These are phyloP conservation scores for Trametes hirsuta DNA, from an alignment of 1,284 basidiomycete genomes.

Conservation along the genomic window DNA sequence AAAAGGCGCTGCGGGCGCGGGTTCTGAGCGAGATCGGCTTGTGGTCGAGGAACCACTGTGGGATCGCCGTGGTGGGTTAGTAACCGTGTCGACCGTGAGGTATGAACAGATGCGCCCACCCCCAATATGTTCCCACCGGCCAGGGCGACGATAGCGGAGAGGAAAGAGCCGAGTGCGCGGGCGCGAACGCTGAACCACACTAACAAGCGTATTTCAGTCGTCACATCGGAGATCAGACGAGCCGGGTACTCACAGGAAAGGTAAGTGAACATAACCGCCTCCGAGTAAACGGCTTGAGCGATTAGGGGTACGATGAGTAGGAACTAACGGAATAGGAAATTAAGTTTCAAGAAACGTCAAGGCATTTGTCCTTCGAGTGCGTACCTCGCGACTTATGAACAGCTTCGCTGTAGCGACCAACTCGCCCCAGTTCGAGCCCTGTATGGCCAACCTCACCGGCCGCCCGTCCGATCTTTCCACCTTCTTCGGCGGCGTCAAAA, in stretches of 20 bases:
- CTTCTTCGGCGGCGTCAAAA: constrained; percentile 15
- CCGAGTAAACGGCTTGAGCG: constrained; percentile 8
- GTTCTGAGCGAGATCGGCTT: constrained; percentile 2
- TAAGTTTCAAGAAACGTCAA: not conserved
- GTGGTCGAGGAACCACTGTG: constrained; percentile 13
- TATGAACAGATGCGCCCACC: not conserved
- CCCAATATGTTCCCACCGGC: constrained; percentile 12
- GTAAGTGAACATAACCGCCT: constrained; percentile 15
- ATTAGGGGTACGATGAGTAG: constrained; percentile 12
- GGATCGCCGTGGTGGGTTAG: not conserved
- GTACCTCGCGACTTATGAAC: constrained; percentile 10
- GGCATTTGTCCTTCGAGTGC: not conserved
- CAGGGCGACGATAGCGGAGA: constrained; percentile 9
- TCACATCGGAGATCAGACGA: not conserved
- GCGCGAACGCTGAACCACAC: constrained; percentile 19
- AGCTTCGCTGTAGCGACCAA: constrained; percentile 4
- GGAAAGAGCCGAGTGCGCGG: constrained; percentile 12
- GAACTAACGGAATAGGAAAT: not conserved
- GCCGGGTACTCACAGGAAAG: constrained; percentile 1
- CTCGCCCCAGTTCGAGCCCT: constrained; percentile 9
- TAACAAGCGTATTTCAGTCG: not conserved
- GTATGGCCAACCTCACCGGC: constrained; percentile 10
- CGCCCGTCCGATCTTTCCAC: constrained; percentile 12
- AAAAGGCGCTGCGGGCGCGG: constrained; percentile 10
- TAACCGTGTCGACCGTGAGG: too few relatives aligned